These are phyloP conservation scores for Pontederia crassipes DNA, from an alignment of 176 grass and related monocot species.

Conservation along the genomic window DNA sequence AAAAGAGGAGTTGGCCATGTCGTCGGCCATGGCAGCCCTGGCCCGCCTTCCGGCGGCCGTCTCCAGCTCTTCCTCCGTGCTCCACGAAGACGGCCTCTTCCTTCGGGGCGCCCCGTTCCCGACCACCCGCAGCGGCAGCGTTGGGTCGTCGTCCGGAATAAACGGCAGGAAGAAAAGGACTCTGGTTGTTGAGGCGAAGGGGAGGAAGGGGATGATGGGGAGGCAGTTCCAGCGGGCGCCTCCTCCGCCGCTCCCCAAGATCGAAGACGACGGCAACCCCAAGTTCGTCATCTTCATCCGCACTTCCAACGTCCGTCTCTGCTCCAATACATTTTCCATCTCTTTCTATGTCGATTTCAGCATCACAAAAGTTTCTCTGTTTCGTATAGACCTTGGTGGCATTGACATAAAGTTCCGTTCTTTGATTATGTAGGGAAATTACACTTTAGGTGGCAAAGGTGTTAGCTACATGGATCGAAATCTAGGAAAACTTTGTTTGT, in stretches of 20 bases:
- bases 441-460: no score
- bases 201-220: slow-evolving; percentile 38
- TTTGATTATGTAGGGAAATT: no score
- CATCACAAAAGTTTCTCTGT: no score
- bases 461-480: no score
- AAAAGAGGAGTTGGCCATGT: no score
- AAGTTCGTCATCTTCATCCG: slow-evolving; percentile 93
- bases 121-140: not conserved
- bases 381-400: no score
- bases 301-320: slow-evolving; percentile 46
- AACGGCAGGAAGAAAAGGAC: not conserved
- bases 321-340: not conserved
- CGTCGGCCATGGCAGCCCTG: not conserved
- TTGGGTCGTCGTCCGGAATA: not conserved
- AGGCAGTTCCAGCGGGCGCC: slow-evolving; percentile 37
- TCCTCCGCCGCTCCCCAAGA: slow-evolving; percentile 40
- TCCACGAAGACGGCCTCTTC: slow-evolving; percentile 8
- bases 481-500: no score
- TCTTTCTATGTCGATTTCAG: no score
- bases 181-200: slow-evolving; percentile 55
- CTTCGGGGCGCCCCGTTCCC: slow-evolving; percentile 1
- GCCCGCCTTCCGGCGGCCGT: not conserved
- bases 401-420: no score
- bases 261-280: slow-evolving; percentile 77
- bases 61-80: not conserved